A percentile compares a stretch with the other conserved stretches of the same genome.
These are phyloP conservation scores for Globisporangium okanoganense DNA, from an alignment of 352 stramenopile genomes.

Conservation along the genomic window DNA sequence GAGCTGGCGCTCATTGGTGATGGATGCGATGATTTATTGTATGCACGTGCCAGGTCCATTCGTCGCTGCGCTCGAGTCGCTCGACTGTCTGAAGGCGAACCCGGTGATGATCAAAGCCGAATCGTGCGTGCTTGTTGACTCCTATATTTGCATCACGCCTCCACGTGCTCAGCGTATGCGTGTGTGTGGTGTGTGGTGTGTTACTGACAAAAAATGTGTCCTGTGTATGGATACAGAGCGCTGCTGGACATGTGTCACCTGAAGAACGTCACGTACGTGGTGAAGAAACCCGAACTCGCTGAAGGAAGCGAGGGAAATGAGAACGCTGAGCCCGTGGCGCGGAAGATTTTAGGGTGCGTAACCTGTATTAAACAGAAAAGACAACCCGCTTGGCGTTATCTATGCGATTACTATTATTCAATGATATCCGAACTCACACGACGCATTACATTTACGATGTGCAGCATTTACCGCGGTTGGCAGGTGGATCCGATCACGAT, in stretches of 20 bases:
- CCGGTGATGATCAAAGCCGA: slow-evolving; percentile 35
- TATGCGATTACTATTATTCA: no score
- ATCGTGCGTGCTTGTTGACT: slow-evolving; percentile 24
- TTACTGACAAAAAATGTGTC: neutral
- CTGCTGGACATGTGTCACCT: slow-evolving; percentile 59
- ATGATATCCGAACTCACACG: no score
- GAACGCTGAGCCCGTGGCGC: slow-evolving; percentile 14
- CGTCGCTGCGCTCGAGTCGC: slow-evolving; percentile 21
- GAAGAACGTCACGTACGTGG: slow-evolving; percentile 55
- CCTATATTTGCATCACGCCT: neutral
- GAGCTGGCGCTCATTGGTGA: no score
- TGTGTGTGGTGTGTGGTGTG: neutral
- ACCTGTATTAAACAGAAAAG: no score
- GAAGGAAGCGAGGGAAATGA: slow-evolving; percentile 6
- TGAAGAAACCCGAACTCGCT: slow-evolving; percentile 14
- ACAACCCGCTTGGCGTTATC: no score
- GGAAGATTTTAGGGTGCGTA: slow-evolving; percentile 51
- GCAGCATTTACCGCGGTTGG: slow-evolving; percentile 75
- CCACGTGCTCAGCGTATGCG: neutral
- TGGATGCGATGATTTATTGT: neutral
- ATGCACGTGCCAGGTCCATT: slow-evolving; percentile 28
- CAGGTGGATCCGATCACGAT: slow-evolving; percentile 73
- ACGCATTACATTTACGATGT: no score
- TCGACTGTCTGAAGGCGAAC: slow-evolving; percentile 44
- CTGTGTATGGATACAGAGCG: slow-evolving; percentile 24